A percentile compares a stretch with the other conserved stretches of the same genome.
Conservation (phyloP, 2,329 filamentous ascomycete species). For the Juglanconis oblonga region DNA sequence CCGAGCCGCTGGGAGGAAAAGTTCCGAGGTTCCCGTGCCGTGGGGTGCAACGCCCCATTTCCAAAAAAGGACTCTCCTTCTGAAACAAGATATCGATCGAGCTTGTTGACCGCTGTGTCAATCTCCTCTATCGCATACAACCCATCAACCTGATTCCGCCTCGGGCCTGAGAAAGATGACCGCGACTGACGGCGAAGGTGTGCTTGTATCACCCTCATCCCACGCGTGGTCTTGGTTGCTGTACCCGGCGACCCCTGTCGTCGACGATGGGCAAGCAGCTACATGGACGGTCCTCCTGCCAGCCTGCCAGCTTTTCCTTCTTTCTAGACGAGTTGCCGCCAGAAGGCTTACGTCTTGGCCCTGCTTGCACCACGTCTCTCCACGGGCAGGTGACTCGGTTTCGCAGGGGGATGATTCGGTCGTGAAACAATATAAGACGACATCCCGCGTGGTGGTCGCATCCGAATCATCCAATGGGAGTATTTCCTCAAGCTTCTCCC, state of each 20-base stretch:
- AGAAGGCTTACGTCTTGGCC: not conserved
- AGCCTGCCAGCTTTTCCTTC: too few relatives aligned
- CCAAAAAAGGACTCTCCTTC: too few relatives aligned
- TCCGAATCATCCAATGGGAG: constrained; percentile 7
- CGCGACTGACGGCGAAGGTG: not conserved
- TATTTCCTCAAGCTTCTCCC: constrained; percentile 1
- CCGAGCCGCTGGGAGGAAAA: too few relatives aligned
- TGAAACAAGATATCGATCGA: too few relatives aligned
- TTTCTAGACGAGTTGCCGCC: not conserved
- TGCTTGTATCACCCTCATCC: not conserved
- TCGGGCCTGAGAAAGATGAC: not conserved
- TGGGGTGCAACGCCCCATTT: too few relatives aligned
- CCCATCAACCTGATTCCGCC: not conserved
- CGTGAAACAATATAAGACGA: not conserved
- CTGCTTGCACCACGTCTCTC: constrained; percentile 9
- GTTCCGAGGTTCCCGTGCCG: too few relatives aligned
- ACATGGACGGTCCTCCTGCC: not conserved
- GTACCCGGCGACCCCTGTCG: not conserved
- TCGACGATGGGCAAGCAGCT: not conserved
- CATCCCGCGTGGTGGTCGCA: constrained; percentile 14
- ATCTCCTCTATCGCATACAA: not conserved
- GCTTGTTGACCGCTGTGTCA: not conserved
- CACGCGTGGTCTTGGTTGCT: not conserved
- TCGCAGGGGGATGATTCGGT: not conserved
- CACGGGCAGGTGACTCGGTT: constrained; percentile 9